Percentiles rank a stretch among this genome's conserved stretches.
phyloP scores from a whole-genome alignment of 495 filamentous ascomycete species.

The Aspergillus asperescens region DNA sequence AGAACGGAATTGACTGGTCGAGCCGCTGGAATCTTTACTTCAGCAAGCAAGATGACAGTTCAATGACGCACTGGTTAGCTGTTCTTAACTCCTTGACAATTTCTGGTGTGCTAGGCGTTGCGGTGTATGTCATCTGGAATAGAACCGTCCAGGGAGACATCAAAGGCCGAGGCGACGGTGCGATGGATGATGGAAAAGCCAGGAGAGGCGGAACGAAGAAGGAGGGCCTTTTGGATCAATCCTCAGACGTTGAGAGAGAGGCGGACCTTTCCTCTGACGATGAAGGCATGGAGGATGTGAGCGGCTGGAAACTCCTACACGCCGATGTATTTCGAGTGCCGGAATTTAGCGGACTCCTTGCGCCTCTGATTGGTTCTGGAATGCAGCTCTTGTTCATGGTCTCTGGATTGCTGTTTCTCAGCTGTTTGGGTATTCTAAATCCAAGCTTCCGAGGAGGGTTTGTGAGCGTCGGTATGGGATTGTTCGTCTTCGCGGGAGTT shows the following conservation, averaged over 20 bases:
- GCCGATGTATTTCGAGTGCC: constrained; percentile 89
- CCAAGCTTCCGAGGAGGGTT: constrained; percentile 91
- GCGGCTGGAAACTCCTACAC: constrained; percentile 93
- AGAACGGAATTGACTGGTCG: constrained; percentile 75
- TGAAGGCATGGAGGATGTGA: constrained; percentile 74
- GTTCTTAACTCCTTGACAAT: constrained; percentile 91
- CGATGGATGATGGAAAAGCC: constrained; percentile 63
- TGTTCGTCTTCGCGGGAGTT: constrained; percentile 83
- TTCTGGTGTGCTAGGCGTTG: constrained; percentile 70
- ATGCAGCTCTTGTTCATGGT: constrained; percentile 89
- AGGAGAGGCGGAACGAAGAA: constrained; percentile 46
- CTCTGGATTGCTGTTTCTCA: constrained; percentile 69
- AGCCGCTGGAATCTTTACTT: constrained; percentile 93
- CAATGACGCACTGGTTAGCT: constrained; percentile 85
- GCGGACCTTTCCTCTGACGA: constrained; percentile 67
- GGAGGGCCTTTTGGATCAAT: constrained; percentile 61
- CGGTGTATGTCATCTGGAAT: constrained; percentile 80
- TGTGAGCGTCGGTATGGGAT: constrained; percentile 76
- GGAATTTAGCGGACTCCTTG: constrained; percentile 67
- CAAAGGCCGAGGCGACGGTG: constrained; percentile 61
- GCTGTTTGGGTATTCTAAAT: constrained; percentile 78
- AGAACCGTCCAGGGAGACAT: constrained; percentile 80
- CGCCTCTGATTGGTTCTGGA: constrained; percentile 81
- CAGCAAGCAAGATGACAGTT: constrained; percentile 81
- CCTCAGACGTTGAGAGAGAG: constrained; percentile 53